Percentiles rank a stretch among this genome's conserved stretches.
Evolutionary conservation across 352 stramenopile genomes (phyloP).

Genomic region (Pythium rishiriense): DNA sequence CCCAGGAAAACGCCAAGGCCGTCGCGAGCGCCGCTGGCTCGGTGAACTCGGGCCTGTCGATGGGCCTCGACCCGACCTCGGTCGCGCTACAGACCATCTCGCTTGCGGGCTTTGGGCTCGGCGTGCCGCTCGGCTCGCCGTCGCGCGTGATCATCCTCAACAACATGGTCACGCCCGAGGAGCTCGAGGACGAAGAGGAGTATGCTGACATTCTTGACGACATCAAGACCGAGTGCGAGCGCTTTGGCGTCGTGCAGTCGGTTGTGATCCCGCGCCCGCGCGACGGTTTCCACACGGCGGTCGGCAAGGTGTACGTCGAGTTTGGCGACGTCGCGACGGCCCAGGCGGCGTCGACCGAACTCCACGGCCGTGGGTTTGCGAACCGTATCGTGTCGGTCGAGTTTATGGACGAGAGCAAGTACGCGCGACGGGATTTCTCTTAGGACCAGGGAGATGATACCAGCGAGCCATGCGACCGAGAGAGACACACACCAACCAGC

Average conservation of each 20-base stretch:
- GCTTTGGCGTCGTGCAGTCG: conserved; percentile 80
- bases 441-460: conserved; percentile 27
- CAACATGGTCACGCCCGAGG: conserved; percentile 98
- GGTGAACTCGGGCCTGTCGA: conserved; percentile 65
- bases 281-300: conserved; percentile 53
- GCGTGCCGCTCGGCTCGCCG: conserved; percentile 55
- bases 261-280: conserved; percentile 74
- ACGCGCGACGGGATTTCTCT: conserved; percentile 72
- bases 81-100: conserved; percentile 71
- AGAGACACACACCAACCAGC: background rate
- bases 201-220: conserved; percentile 96
- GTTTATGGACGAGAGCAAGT: conserved; percentile 90
- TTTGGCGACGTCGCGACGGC: conserved; percentile 87
- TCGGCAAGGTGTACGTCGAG: conserved; percentile 91
- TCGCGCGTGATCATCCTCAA: conserved; percentile 93
- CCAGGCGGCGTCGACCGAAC: conserved; percentile 76
- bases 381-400: conserved; percentile 89
- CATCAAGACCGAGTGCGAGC: conserved; percentile 95
- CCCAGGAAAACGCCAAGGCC: conserved; percentile 68
- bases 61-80: conserved; percentile 66
- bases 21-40: conserved; percentile 63
- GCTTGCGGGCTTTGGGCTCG: conserved; percentile 46
- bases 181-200: conserved; percentile 95
- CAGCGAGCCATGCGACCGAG: conserved; percentile 5
- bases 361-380: conserved; percentile 93